Evolutionary conservation across 2,329 filamentous ascomycete species (phyloP).

Genomic region (Catunica adiposa): DNA sequence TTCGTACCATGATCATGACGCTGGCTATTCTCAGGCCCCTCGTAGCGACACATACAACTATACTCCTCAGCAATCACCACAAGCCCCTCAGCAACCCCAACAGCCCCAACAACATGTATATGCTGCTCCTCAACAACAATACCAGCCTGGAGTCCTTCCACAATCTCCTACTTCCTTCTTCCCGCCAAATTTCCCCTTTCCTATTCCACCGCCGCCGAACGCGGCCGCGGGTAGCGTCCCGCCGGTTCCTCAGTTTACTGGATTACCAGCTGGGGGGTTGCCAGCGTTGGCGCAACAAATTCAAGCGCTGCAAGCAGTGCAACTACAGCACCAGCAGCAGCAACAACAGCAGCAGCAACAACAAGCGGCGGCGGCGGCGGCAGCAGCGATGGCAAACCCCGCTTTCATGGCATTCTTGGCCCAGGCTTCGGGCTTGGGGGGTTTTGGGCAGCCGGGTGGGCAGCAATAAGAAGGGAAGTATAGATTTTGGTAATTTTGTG

Average conservation of each 20-base stretch:
- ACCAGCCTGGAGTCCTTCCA: neutral
- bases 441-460: neutral
- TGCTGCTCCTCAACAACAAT: neutral
- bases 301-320: slow-evolving; percentile 12
- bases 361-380: slow-evolving; percentile 16
- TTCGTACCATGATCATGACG: neutral
- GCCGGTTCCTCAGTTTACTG: slow-evolving; percentile 2
- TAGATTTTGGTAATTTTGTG: neutral
- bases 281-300: slow-evolving; percentile 2
- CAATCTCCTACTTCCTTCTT: neutral
- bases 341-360: slow-evolving; percentile 17
- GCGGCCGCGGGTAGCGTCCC: slow-evolving; percentile 3
- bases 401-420: slow-evolving; percentile 10
- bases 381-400: slow-evolving; percentile 10
- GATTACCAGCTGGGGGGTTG: neutral
- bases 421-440: neutral
- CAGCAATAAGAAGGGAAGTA: slow-evolving; percentile 1
- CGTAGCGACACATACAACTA: neutral
- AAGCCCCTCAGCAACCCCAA: neutral
- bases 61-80: neutral
- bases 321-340: slow-evolving; percentile 14
- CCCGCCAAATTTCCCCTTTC: slow-evolving; percentile 1
- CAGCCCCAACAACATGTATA: neutral
- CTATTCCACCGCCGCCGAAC: slow-evolving; percentile 7
- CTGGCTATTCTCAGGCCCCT: neutral